A percentile compares a stretch with the other conserved stretches of the same genome.
Conservation (phyloP, 768 basidiomycete species). For the Termitomyces sp. region DNA sequence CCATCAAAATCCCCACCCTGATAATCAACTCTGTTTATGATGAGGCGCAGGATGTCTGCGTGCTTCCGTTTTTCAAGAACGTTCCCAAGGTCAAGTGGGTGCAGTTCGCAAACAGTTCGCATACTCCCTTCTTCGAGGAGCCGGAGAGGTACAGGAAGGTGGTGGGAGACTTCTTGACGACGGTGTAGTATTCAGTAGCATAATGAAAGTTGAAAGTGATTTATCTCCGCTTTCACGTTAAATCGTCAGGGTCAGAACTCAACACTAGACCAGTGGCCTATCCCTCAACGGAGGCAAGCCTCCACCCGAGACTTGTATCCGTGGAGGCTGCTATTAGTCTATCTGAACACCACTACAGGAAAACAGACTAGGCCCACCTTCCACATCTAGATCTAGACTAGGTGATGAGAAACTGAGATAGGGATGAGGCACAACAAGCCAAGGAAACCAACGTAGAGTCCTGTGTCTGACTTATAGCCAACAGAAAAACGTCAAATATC, state of each 20-base stretch:
- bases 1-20: constrained; percentile 33
- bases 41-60: constrained; percentile 33
- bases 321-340: too few relatives aligned
- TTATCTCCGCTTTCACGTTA: neutral
- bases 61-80: constrained; percentile 32
- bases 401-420: neutral
- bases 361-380: neutral
- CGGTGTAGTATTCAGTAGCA: neutral
- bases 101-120: constrained; percentile 38
- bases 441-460: neutral
- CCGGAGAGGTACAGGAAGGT: constrained; percentile 33
- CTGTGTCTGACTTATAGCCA: neutral
- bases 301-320: too few relatives aligned
- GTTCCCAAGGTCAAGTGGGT: constrained; percentile 41
- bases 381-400: neutral
- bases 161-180: constrained; percentile 28
- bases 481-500: too few relatives aligned
- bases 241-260: too few relatives aligned
- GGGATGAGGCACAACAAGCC: neutral
- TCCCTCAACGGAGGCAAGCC: too few relatives aligned
- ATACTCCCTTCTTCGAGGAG: constrained; percentile 42
- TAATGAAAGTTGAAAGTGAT: neutral
- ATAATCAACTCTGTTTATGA: constrained; percentile 40
- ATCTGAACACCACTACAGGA: too few relatives aligned
- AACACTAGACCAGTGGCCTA: too few relatives aligned